These are phyloP conservation scores for Linum trigynum DNA, from an alignment of 345 rosid species.

Conservation along the genomic window DNA sequence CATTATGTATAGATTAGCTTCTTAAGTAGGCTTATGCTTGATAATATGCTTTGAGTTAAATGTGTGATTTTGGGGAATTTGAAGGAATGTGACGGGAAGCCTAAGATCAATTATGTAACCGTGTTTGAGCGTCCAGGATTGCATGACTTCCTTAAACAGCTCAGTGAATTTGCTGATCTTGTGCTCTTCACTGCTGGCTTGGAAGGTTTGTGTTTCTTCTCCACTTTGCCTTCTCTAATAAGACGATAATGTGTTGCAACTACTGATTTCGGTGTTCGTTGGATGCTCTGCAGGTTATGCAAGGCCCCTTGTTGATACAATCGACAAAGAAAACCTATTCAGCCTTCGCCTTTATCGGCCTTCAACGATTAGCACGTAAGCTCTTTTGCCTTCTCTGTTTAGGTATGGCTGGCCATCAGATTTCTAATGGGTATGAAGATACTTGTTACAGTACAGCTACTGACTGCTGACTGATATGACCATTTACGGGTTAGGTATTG, in stretches of 20 bases:
- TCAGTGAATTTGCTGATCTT: constrained; percentile 74
- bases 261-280: constrained; percentile 4
- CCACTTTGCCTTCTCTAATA: background rate
- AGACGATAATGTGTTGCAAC: background rate
- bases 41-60: constrained; percentile 21
- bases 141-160: constrained; percentile 60
- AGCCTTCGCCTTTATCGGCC: constrained; percentile 82
- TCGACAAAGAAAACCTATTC: constrained; percentile 62
- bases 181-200: constrained; percentile 89
- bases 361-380: constrained; percentile 93
- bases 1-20: background rate
- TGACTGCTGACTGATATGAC: too few species aligned
- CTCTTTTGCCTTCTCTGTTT: background rate
- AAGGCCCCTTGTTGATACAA: constrained; percentile 82
- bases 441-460: background rate
- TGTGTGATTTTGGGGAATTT: constrained; percentile 14
- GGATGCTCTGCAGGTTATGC: constrained; percentile 65
- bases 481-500: too few species aligned
- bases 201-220: constrained; percentile 45
- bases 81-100: constrained; percentile 74
- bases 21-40: background rate
- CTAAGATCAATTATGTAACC: constrained; percentile 66
- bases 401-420: background rate
- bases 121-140: constrained; percentile 95
- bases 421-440: background rate